Conservation (phyloP, 179 eudicot species). For the Corrigiola litoralis region DNA sequence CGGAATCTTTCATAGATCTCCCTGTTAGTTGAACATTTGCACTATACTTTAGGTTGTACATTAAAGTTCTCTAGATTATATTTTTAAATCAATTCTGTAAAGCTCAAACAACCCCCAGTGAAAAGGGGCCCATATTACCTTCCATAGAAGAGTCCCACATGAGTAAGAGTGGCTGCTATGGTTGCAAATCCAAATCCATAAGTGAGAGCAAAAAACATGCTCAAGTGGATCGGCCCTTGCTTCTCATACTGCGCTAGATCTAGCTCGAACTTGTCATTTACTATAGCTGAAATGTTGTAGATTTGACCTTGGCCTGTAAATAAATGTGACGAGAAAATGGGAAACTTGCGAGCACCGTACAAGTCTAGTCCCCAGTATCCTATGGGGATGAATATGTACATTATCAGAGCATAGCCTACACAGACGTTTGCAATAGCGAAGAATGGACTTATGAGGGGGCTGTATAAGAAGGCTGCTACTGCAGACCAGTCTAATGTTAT, state of each 20-base stretch:
- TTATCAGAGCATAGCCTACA: constrained; percentile 51
- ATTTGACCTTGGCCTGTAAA: constrained; percentile 56
- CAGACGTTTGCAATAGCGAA: constrained; percentile 73
- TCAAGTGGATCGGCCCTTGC: constrained; percentile 70
- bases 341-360: constrained; percentile 57
- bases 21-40: constrained; percentile 32
- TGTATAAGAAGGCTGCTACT: constrained; percentile 66
- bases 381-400: constrained; percentile 60
- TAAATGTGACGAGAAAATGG: constrained; percentile 71
- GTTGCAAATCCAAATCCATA: constrained; percentile 94
- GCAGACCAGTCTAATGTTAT: constrained; percentile 74
- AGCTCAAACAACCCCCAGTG: background rate
- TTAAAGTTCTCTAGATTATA: background rate
- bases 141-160: constrained; percentile 80
- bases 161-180: constrained; percentile 73
- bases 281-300: constrained; percentile 65
- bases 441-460: constrained; percentile 81
- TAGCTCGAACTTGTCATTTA: constrained; percentile 65
- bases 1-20: constrained; percentile 63
- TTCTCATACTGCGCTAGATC: constrained; percentile 41
- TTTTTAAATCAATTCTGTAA: background rate
- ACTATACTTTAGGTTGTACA: background rate
- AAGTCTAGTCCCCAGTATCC: constrained; percentile 80
- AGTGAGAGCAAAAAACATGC: constrained; percentile 74
- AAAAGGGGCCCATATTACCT: too few species aligned